Evolutionary conservation across 768 basidiomycete genomes (phyloP).

Genomic region (Mycena pura): DNA sequence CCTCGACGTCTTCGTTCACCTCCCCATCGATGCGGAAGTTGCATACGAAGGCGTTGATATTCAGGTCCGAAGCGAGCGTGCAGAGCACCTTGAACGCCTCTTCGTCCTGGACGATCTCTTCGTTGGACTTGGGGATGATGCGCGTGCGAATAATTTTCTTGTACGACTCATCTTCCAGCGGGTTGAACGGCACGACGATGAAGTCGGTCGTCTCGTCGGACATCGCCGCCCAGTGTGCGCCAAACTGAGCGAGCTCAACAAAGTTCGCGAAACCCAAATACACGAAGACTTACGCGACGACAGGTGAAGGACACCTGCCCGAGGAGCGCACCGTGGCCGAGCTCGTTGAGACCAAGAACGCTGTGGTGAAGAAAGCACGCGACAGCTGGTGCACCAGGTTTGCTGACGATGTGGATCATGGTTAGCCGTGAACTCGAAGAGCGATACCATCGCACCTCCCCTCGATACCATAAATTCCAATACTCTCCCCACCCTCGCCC

Average conservation of each 20-base stretch:
- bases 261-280: too few relatives aligned
- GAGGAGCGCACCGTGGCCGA: conserved; percentile 47
- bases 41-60: conserved; percentile 51
- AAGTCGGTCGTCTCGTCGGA: conserved; percentile 36
- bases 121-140: conserved; percentile 37
- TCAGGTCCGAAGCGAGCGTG: conserved; percentile 46
- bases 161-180: not conserved
- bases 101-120: conserved; percentile 34
- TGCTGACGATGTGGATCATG: conserved; percentile 35
- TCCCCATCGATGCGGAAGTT: conserved; percentile 46
- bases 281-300: too few relatives aligned
- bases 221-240: conserved; percentile 49
- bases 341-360: conserved; percentile 46
- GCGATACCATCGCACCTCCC: conserved; percentile 44
- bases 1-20: conserved; percentile 44
- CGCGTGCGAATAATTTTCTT: conserved; percentile 39
- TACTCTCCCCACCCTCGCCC: conserved; percentile 35
- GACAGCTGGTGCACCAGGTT: conserved; percentile 52
- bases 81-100: conserved; percentile 30
- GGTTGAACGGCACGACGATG: conserved; percentile 47
- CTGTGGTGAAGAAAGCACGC: conserved; percentile 45
- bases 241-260: too few relatives aligned
- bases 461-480: conserved; percentile 55
- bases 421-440: not conserved
- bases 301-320: conserved; percentile 50